Percentiles rank a stretch among this genome's conserved stretches.
These are phyloP conservation scores for Ustilago hordei DNA, from an alignment of 1,284 basidiomycete species.

Conservation along the genomic window DNA sequence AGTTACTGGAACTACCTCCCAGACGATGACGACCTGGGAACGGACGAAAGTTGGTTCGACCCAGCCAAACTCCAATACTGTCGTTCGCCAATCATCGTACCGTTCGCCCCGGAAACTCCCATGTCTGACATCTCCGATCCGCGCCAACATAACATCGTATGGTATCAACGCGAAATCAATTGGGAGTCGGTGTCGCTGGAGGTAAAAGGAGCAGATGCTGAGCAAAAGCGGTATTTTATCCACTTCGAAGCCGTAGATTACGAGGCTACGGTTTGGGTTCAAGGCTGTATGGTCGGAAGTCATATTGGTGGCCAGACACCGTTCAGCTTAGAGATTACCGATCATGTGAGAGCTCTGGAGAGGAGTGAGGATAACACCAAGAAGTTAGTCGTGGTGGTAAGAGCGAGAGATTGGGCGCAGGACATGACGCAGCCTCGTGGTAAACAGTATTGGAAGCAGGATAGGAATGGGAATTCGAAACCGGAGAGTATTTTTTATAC, in stretches of 20 bases:
- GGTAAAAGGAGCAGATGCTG: neutral
- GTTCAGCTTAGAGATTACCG: constrained; percentile 47
- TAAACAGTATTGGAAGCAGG: constrained; percentile 57
- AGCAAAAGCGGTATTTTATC: constrained; percentile 21
- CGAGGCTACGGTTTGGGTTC: constrained; percentile 44
- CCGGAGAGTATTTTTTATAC: constrained; percentile 56
- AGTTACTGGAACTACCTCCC: constrained; percentile 34
- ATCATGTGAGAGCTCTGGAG: constrained; percentile 1
- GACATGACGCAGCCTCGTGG: constrained; percentile 52
- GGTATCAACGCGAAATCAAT: constrained; percentile 18
- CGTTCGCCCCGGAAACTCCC: constrained; percentile 30
- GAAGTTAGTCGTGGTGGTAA: constrained; percentile 25
- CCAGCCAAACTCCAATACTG: neutral
- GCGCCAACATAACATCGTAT: constrained; percentile 21
- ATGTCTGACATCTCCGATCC: constrained; percentile 18
- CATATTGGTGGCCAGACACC: constrained; percentile 35
- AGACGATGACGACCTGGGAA: constrained; percentile 40
- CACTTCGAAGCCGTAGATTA: constrained; percentile 59
- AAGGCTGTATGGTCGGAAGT: constrained; percentile 26
- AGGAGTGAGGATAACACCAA: neutral
- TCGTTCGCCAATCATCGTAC: constrained; percentile 23
- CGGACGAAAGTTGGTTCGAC: constrained; percentile 28
- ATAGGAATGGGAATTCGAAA: constrained; percentile 8
- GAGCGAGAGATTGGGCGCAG: constrained; percentile 33
- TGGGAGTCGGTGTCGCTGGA: neutral